phyloP scores from a whole-genome alignment of 805 yeast genomes.

The Wickerhamomyces hampshirensis region DNA sequence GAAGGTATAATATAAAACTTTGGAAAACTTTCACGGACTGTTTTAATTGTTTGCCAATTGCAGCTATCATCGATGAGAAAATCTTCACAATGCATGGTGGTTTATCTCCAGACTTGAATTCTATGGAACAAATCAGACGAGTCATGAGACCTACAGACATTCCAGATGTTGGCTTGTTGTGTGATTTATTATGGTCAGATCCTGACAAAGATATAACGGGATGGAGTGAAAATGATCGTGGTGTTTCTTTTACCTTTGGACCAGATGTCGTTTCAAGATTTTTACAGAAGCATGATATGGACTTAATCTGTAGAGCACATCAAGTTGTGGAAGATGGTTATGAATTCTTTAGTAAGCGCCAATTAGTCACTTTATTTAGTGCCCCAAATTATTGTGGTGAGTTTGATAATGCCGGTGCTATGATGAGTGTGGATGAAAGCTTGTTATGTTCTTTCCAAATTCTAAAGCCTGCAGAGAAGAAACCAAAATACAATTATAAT shows the following conservation, averaged over 20 bases:
- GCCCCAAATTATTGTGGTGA: slow-evolving; percentile 99
- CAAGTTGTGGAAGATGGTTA: slow-evolving; percentile 99
- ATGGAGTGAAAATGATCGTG: slow-evolving; percentile 99
- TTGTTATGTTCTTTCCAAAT: slow-evolving; percentile 94
- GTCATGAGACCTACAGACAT: slow-evolving; percentile 99
- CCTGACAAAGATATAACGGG: slow-evolving; percentile 98
- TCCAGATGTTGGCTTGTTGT: slow-evolving; percentile 94
- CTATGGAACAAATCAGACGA: slow-evolving; percentile 98
- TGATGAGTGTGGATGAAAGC: slow-evolving; percentile 98
- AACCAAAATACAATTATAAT: slow-evolving; percentile 56
- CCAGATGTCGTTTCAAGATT: slow-evolving; percentile 97
- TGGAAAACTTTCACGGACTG: slow-evolving; percentile 99
- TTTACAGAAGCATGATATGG: slow-evolving; percentile 96
- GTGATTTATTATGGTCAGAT: slow-evolving; percentile 97
- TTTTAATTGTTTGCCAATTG: slow-evolving; percentile 96
- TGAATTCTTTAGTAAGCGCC: slow-evolving; percentile 94
- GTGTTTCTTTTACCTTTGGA: slow-evolving; percentile 99
- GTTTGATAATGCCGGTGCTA: slow-evolving; percentile 98
- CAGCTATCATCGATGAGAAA: slow-evolving; percentile 96
- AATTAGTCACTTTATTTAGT: slow-evolving; percentile 88
- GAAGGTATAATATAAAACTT: slow-evolving; percentile 95
- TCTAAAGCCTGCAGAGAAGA: slow-evolving; percentile 96
- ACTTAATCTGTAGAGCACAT: slow-evolving; percentile 96
- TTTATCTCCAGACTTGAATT: slow-evolving; percentile 90
- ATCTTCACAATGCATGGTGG: slow-evolving; percentile 99